Conservation (phyloP, 2,329 filamentous ascomycete genomes). For the Trichoderma polysporum region DNA sequence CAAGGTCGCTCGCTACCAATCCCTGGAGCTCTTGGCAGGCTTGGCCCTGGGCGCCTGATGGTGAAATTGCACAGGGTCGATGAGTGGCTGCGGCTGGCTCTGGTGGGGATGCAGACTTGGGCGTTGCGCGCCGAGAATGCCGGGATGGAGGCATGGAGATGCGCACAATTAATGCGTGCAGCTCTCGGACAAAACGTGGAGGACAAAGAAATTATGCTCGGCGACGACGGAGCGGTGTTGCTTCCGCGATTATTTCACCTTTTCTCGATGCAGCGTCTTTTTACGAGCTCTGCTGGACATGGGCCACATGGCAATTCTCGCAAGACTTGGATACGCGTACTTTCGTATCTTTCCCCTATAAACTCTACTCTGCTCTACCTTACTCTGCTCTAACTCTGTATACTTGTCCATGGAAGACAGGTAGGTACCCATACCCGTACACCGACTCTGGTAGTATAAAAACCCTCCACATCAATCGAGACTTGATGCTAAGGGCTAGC, state of each 20-base stretch:
- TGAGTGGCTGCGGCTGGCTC: slow-evolving; percentile 17
- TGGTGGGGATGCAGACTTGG: slow-evolving; percentile 11
- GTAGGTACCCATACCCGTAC: neutral
- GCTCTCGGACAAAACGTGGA: neutral
- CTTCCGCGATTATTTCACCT: neutral
- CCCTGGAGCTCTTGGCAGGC: slow-evolving; percentile 21
- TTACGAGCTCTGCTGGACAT: neutral
- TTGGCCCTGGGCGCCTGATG: slow-evolving; percentile 20
- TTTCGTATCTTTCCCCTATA: neutral
- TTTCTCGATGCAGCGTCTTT: neutral
- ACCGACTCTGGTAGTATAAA: neutral
- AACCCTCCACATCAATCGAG: neutral
- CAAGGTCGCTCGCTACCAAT: slow-evolving; percentile 16
- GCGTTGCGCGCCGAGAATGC: slow-evolving; percentile 10
- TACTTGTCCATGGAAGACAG: neutral
- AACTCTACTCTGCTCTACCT: neutral
- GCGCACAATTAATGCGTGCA: slow-evolving; percentile 6
- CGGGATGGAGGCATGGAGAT: slow-evolving; percentile 5
- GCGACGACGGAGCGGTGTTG: neutral
- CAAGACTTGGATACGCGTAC: neutral
- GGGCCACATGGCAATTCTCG: slow-evolving; percentile 3
- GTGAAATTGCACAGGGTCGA: slow-evolving; percentile 20
- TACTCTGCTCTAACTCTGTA: too few relatives aligned
- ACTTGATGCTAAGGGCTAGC: neutral
- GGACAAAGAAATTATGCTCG: neutral